Evolutionary conservation across 805 yeast genomes (phyloP), one percentile per base, ranked within the genome.

Genomic region (Teunomyces barrocoloradensis): DNA sequence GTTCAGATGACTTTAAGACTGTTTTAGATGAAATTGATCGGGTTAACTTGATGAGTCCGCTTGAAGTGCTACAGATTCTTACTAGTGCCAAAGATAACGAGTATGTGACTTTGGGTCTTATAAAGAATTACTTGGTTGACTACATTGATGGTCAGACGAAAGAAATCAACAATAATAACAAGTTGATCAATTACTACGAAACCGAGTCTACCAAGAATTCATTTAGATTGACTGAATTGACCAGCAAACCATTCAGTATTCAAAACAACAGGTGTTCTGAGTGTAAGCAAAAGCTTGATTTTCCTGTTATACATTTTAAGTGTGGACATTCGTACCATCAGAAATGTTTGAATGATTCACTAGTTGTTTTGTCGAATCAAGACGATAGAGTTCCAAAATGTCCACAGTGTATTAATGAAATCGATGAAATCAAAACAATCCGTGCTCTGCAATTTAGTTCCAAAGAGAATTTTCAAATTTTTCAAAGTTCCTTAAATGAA

Each of bases 271-370:
- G 72, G 32, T 91, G 97, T 59, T 69, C 80, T 11, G 74, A 80
- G 13, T 91, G 97, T 60, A 71, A 78, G 7, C 69, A 77, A 37
- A 75, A 79, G 10, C 66, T 92, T 17, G 95, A 88, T 49, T 74
- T 84, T 36, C 97, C 98, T 0, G 77, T 85, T 2, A 79, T 87
- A 0, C 95, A 88, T 57, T 94, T 92, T 70, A 79, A 82, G 53
- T 94, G 99, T 68, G 76, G 77, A 27, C 99, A 94, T 59, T 81
- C 94, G 2, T 90, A 81, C 60, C 98, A 94, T 60, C 87, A 85
- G 55, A 73, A 85, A 38, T 94, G 99, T 60, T 65, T 89, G 21
- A 74, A 74, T 43, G 82, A 81, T 37, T 78, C 73, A 33, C 64
- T 56, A 11, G 53, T 54, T 40, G 53, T 51, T 5, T 44, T 47